phyloP scores from a whole-genome alignment of 306 rosid species.

The Dalbergia oliveri region DNA sequence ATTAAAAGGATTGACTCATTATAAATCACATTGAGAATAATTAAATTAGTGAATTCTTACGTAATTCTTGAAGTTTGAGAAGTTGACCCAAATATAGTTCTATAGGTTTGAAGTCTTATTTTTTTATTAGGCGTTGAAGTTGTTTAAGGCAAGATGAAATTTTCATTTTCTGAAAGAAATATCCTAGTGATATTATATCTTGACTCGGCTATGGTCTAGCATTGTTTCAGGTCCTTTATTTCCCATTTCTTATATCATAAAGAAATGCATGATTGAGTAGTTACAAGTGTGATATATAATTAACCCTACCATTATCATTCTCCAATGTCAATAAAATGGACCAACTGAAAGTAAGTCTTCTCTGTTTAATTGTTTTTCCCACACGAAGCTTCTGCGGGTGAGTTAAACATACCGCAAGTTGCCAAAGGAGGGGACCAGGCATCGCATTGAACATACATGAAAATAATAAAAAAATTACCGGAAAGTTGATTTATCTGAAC shows the following conservation, averaged over 20 bases:
- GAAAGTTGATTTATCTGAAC: not conserved
- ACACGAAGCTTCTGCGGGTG: not conserved
- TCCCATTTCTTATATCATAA: not conserved
- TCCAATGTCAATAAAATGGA: not conserved
- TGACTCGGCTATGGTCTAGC: too few relatives aligned
- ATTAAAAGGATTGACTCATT: too few relatives aligned
- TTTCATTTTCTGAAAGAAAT: too few relatives aligned
- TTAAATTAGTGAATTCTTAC: too few relatives aligned
- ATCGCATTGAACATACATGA: not conserved
- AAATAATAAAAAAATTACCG: not conserved
- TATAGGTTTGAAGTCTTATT: too few relatives aligned
- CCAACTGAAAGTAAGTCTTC: not conserved
- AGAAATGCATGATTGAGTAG: conserved; percentile 13
- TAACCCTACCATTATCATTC: not conserved
- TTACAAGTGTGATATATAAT: not conserved
- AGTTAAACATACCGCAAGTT: not conserved
- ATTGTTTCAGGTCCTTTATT: not conserved
- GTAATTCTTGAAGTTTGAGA: too few relatives aligned
- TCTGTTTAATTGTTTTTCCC: conserved; percentile 5
- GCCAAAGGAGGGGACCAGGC: not conserved
- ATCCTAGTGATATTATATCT: too few relatives aligned
- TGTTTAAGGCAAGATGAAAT: too few relatives aligned
- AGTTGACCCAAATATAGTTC: too few relatives aligned
- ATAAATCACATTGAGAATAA: too few relatives aligned
- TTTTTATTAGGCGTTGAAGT: too few relatives aligned